Conservation (phyloP, 768 basidiomycete genomes). For the Leccinum longicurvipes region DNA sequence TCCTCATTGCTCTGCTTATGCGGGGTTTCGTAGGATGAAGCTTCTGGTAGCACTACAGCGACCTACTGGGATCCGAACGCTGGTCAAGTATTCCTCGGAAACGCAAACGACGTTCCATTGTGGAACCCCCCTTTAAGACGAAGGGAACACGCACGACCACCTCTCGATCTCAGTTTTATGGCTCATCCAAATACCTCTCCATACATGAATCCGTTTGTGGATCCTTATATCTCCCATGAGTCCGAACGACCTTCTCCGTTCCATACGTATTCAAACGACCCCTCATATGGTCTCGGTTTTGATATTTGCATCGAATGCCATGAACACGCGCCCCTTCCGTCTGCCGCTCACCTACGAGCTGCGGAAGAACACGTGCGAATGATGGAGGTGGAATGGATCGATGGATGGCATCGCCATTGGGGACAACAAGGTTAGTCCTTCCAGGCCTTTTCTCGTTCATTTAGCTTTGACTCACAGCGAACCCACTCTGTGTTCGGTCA, state of each 20-base stretch:
- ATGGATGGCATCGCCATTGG: constrained; percentile 33
- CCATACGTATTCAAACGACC: constrained; percentile 38
- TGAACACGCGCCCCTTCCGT: constrained; percentile 74
- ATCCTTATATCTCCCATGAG: constrained; percentile 13
- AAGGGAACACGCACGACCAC: constrained; percentile 1
- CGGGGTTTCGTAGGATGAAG: constrained; percentile 15
- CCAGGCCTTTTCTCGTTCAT: neutral
- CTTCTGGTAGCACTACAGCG: constrained; percentile 34
- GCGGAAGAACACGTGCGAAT: constrained; percentile 71
- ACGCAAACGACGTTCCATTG: constrained; percentile 75
- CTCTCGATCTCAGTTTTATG: neutral
- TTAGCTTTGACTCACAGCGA: constrained; percentile 4
- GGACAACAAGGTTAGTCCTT: constrained; percentile 13
- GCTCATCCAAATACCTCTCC: constrained; percentile 2
- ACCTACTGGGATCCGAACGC: constrained; percentile 51
- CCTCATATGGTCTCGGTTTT: constrained; percentile 59
- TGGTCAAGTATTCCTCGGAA: constrained; percentile 79
- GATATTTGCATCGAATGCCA: constrained; percentile 89
- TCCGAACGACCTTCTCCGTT: constrained; percentile 32
- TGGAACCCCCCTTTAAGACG: constrained; percentile 24
- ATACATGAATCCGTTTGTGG: constrained; percentile 16
- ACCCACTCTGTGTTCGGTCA: neutral
- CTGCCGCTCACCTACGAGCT: constrained; percentile 58
- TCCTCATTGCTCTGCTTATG: neutral
- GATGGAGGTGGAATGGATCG: constrained; percentile 67